Conservation (phyloP, 352 stramenopile genomes). For the Pythium oligandrum region DNA sequence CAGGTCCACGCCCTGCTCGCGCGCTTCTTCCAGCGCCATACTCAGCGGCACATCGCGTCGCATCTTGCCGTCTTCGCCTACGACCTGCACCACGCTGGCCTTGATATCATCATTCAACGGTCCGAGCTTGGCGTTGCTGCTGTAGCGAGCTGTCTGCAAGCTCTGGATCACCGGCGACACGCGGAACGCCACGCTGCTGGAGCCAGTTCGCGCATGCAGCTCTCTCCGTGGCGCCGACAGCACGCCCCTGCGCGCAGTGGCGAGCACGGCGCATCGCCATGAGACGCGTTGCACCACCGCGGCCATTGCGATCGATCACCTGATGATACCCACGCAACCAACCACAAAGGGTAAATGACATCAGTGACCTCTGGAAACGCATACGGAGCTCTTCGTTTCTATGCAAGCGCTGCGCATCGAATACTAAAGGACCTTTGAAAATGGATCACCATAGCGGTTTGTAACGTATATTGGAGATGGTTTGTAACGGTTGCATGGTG, state of each 20-base stretch:
- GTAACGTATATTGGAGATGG: too few species aligned
- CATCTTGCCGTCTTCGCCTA: constrained; percentile 47
- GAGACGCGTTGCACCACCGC: not conserved
- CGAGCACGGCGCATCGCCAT: not conserved
- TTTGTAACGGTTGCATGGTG: constrained; percentile 3
- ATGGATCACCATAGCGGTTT: constrained; percentile 5
- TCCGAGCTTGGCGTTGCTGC: constrained; percentile 32
- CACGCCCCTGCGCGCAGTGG: too few species aligned
- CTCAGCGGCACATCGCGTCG: constrained; percentile 41
- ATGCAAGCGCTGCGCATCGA: too few species aligned
- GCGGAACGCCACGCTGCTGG: too few species aligned
- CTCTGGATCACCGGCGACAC: not conserved
- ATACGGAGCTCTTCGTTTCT: too few species aligned
- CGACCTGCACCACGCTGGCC: constrained; percentile 45
- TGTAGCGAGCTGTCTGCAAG: constrained; percentile 9
- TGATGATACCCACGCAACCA: too few species aligned
- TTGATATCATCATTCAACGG: constrained; percentile 61
- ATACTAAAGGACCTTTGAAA: constrained; percentile 3
- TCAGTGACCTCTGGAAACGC: too few species aligned
- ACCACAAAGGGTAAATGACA: too few species aligned
- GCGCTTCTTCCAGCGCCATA: constrained; percentile 49
- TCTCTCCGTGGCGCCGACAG: too few species aligned
- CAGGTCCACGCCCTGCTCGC: constrained; percentile 48
- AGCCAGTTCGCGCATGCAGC: too few species aligned
- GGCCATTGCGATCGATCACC: not conserved